Conservation (phyloP, 2,329 filamentous ascomycete genomes). For the Aureobasidium sp. region DNA sequence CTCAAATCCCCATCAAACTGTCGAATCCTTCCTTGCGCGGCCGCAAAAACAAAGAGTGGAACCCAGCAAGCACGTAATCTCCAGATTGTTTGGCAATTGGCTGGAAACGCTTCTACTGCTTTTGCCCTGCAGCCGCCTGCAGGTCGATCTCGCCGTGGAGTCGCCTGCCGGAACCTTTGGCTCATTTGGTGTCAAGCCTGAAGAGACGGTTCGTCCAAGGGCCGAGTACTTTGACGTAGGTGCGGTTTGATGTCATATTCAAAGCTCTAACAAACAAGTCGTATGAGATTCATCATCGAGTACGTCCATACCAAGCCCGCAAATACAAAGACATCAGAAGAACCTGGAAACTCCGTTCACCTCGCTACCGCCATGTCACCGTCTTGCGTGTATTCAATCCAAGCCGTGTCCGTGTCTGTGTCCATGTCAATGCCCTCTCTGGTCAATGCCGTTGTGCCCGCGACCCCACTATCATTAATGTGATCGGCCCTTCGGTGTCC, state of each 20-base stretch:
- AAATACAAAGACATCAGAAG: not conserved
- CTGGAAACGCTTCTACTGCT: not conserved
- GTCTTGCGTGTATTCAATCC: not conserved
- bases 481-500: not conserved
- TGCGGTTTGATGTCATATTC: not conserved
- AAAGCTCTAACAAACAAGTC: not conserved
- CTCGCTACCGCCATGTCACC: not conserved
- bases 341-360: not conserved
- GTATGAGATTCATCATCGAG: not conserved
- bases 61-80: conserved; percentile 2
- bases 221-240: not conserved
- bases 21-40: not conserved
- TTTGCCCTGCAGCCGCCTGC: not conserved
- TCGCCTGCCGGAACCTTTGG: not conserved
- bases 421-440: not conserved
- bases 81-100: not conserved
- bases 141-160: not conserved
- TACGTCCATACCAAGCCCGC: not conserved
- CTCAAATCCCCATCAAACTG: not conserved
- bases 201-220: not conserved
- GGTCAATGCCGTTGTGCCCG: not conserved
- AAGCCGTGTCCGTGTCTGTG: not conserved
- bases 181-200: not conserved
- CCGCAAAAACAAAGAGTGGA: conserved; percentile 4
- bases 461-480: too few relatives aligned